Evolutionary conservation across 768 basidiomycete genomes (phyloP), one percentile per base, ranked within the genome.

Genomic region (Pholiota conissans): DNA sequence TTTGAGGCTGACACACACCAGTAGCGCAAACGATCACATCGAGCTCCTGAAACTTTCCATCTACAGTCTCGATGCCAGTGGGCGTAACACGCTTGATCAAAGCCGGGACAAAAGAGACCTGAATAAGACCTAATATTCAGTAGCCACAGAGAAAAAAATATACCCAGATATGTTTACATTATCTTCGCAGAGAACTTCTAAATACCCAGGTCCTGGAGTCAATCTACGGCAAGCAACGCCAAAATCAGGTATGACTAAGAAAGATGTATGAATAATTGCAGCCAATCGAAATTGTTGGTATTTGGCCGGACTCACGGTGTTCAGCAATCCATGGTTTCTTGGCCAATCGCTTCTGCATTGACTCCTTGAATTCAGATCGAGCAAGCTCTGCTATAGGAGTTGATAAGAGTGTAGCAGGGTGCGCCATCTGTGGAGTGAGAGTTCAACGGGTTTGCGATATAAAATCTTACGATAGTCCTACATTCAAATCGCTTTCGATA

Each of bases 21-120:
- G 85, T 89, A 0, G 87, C 86, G 64, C 84, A 86, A 13, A 87
- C 71, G 37, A 89, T 79, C 37, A 85, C 69, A 62, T 89, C 85
- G 37, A 86, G 70, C 3, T 83, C 79, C 58, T 81, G 72, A 55
- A 76, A 73, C 49, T 77, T 69, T 0, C 85, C 87, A 56, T 89
- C 84, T 2, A 53, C 72, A 0, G 79, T 81, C 63, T 84, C 80
- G 20, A 89, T 81, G 1, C 87, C 87, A 1, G 67, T 79, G 14
- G 76, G 72, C 0, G 81, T 82, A 56, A 87, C 68, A 3, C 74
- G 73, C 60, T 76, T 77, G 63, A 89, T 88, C 7, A 69, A 67
- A 18, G 74, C 72, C 1, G 83, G 70, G 28, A 82, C 68, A 62
- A 85, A 85, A 49, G 83, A 79, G 45, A 84, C 79, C 83, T 84